Percentiles rank a stretch among this genome's conserved stretches.
These are phyloP conservation scores for Paspalum notatum DNA, from an alignment of 176 grass and related monocot species.

Conservation along the genomic window DNA sequence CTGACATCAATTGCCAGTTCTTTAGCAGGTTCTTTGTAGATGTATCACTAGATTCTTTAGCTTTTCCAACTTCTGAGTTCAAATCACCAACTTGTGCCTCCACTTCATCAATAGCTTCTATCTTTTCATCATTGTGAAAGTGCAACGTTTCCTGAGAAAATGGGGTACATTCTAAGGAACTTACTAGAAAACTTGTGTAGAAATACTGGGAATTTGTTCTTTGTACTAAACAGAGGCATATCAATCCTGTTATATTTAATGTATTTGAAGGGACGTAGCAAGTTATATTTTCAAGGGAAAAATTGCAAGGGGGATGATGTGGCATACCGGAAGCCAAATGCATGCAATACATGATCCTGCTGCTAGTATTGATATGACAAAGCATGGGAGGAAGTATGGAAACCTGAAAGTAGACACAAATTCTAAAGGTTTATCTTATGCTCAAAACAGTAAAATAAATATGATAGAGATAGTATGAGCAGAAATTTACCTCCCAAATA, in stretches of 20 bases:
- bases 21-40: conserved; percentile 53
- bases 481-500: conserved; percentile 64
- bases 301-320: neutral
- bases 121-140: conserved; percentile 53
- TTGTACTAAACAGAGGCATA: neutral
- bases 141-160: conserved; percentile 68
- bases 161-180: neutral
- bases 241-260: neutral
- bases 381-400: conserved; percentile 72
- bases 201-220: neutral
- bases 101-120: conserved; percentile 43
- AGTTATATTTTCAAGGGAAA: neutral
- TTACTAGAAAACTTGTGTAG: neutral
- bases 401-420: conserved; percentile 52
- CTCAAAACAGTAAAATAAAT: neutral
- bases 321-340: conserved; percentile 68
- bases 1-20: conserved; percentile 60
- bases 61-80: conserved; percentile 24
- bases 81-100: conserved; percentile 41
- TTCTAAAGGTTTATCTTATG: conserved; percentile 5
- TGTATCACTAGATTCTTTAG: conserved; percentile 27
- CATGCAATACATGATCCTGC: conserved; percentile 50
- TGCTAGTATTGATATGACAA: conserved; percentile 66
- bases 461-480: neutral
- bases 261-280: neutral